Evolutionary conservation across 257 asterid genomes (phyloP).

Genomic region (Hygrophila difformis): DNA sequence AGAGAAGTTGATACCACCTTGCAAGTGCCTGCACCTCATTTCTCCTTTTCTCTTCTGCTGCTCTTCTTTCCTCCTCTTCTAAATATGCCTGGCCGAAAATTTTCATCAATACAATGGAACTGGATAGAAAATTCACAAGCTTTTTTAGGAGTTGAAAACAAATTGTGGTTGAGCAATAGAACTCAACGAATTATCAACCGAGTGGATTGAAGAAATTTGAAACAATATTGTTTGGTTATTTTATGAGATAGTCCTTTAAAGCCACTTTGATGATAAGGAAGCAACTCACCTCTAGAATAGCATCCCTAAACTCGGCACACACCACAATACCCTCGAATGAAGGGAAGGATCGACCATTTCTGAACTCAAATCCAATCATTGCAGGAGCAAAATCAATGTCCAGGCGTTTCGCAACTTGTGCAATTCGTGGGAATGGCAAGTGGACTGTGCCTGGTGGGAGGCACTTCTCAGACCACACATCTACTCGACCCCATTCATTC

Average conservation of each 20-base stretch:
- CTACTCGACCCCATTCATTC: constrained; percentile 97
- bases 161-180: too few species aligned
- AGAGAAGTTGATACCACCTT: constrained; percentile 96
- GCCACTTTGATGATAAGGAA: not conserved
- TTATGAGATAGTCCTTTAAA: not conserved
- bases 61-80: constrained; percentile 86
- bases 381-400: constrained; percentile 82
- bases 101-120: too few species aligned
- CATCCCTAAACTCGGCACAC: constrained; percentile 73
- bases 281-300: constrained; percentile 58
- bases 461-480: constrained; percentile 98
- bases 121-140: too few species aligned
- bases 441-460: constrained; percentile 96
- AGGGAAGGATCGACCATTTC: constrained; percentile 68
- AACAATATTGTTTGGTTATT: too few species aligned
- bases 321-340: constrained; percentile 81
- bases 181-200: too few species aligned
- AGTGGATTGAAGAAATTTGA: too few species aligned
- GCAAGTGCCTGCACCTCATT: constrained; percentile 65
- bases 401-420: constrained; percentile 58
- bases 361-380: constrained; percentile 91
- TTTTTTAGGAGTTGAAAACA: too few species aligned
- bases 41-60: constrained; percentile 53
- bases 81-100: constrained; percentile 50
- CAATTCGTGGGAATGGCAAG: constrained; percentile 64